These are phyloP conservation scores for Barnettozyma vustinii DNA, from an alignment of 805 yeast genomes.

Conservation along the genomic window DNA sequence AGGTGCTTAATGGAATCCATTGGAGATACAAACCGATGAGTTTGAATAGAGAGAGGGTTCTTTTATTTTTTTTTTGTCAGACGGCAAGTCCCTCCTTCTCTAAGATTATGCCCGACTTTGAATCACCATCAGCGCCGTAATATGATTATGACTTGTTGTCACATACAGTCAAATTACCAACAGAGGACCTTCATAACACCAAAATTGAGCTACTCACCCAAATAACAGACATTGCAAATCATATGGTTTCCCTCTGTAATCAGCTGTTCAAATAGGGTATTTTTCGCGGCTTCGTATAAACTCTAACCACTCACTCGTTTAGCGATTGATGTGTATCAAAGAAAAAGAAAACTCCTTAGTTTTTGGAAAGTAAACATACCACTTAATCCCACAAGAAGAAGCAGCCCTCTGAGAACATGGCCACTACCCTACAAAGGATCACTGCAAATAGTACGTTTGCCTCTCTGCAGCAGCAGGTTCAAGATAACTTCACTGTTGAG, in stretches of 20 bases:
- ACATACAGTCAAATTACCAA: no score
- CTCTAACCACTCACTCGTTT: not conserved
- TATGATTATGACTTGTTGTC: no score
- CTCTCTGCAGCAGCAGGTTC: slow-evolving; percentile 4
- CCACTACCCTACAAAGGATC: slow-evolving; percentile 18
- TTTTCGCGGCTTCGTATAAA: not conserved
- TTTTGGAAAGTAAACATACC: not conserved
- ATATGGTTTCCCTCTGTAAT: not conserved
- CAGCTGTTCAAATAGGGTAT: not conserved
- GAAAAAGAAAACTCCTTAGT: not conserved
- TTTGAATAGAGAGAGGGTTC: no score
- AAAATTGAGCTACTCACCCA: not conserved
- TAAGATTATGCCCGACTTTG: not conserved
- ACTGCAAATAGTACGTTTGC: slow-evolving; percentile 16
- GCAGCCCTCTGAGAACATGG: slow-evolving; percentile 12
- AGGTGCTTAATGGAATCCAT: not conserved
- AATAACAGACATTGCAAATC: not conserved
- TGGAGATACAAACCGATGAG: no score
- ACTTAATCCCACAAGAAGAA: not conserved
- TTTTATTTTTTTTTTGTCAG: no score
- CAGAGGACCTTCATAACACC: no score
- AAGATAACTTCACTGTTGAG: slow-evolving; percentile 6
- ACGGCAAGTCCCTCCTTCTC: no score
- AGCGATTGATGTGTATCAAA: not conserved
- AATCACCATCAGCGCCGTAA: not conserved